A percentile compares a stretch with the other conserved stretches of the same genome.
Evolutionary conservation across 2,329 filamentous ascomycete species (phyloP).

Genomic region (Xylaria sp.): DNA sequence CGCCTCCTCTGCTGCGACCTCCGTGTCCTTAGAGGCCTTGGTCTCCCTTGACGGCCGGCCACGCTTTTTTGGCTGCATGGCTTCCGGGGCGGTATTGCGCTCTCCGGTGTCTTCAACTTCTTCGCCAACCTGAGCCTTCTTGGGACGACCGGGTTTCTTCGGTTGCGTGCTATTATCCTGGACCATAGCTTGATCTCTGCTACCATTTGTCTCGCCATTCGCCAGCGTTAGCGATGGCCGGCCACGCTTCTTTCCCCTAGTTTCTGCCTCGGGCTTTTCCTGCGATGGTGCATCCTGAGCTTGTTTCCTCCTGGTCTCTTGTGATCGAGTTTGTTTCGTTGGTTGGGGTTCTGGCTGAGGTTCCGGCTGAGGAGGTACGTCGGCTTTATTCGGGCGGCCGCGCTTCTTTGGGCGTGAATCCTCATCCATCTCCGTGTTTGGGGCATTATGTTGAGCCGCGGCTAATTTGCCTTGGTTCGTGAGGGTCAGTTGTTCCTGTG

Average conservation of each 20-base stretch:
- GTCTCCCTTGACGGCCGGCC: slow-evolving; percentile 19
- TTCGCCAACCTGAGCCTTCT: background rate
- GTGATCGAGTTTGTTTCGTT: slow-evolving; percentile 20
- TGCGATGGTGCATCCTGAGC: slow-evolving; percentile 26
- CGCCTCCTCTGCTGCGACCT: slow-evolving; percentile 33
- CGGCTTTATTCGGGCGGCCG: slow-evolving; percentile 24
- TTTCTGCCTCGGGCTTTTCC: background rate
- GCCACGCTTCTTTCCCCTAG: slow-evolving; percentile 34
- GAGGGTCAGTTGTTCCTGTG: slow-evolving; percentile 23
- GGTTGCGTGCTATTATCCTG: slow-evolving; percentile 8
- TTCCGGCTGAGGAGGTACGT: slow-evolving; percentile 7
- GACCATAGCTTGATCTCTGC: background rate
- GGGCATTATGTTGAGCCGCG: slow-evolving; percentile 3
- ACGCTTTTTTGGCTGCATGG: slow-evolving; percentile 10
- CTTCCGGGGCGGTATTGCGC: slow-evolving; percentile 3
- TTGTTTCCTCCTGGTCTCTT: slow-evolving; percentile 32
- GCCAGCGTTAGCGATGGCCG: slow-evolving; percentile 29
- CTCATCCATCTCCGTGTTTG: slow-evolving; percentile 23
- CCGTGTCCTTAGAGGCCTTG: slow-evolving; percentile 11
- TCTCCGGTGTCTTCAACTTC: slow-evolving; percentile 11
- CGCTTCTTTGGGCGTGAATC: slow-evolving; percentile 30
- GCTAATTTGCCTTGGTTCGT: slow-evolving; percentile 21
- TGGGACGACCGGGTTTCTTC: slow-evolving; percentile 24
- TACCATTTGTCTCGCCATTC: slow-evolving; percentile 6
- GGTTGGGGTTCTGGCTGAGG: slow-evolving; percentile 16